Evolutionary conservation across 2,329 filamentous ascomycete species (phyloP), one percentile per base, ranked within the genome.

Genomic region (Penicillium sp.): DNA sequence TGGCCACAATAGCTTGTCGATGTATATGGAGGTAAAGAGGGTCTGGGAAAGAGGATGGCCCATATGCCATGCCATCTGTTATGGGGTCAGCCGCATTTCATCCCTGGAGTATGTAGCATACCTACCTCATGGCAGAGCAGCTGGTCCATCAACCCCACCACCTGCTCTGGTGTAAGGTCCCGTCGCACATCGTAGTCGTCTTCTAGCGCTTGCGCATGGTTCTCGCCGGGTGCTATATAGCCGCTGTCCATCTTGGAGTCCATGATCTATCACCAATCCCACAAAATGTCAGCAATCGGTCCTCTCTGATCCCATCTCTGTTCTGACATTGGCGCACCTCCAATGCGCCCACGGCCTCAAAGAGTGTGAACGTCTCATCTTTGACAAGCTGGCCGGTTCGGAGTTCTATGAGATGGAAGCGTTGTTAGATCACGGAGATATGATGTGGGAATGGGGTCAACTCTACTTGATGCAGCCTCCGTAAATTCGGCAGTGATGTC

Each of bases 161-260:
- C 86, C 76, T 99, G 89, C 68, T 90, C 87, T 0, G 92, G 90
- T 14, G 89, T 81, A 43, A 96, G 79, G 6, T 85, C 80, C 51
- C 83, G 82, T 46, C 85, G 80, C 43, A 93, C 86, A 71, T 97
- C 89, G 76, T 94, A 96, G 54, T 90, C 85, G 65, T 94, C 89
- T 61, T 96, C 91, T 37, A 94, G 85, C n/a, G 88, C 87, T 59
- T 76, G 65, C 60, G 70, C 71, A 42, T 73, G 66, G 49, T 70
- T 76, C 71, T 97, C 92, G 33, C 89, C 90, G 7, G 89, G 86
- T 22, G 87, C 84, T 6, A 96, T 82, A 66, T 89, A 93, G 30
- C 95, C 95, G 73, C 92, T 97, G 77, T 99, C 95, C 95, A 99
- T 99, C 79, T 98, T 99, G 0, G 91, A 89, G 73, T 99, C 95